Conservation (phyloP, 495 filamentous ascomycete species). For the Terfezia boudieri region DNA sequence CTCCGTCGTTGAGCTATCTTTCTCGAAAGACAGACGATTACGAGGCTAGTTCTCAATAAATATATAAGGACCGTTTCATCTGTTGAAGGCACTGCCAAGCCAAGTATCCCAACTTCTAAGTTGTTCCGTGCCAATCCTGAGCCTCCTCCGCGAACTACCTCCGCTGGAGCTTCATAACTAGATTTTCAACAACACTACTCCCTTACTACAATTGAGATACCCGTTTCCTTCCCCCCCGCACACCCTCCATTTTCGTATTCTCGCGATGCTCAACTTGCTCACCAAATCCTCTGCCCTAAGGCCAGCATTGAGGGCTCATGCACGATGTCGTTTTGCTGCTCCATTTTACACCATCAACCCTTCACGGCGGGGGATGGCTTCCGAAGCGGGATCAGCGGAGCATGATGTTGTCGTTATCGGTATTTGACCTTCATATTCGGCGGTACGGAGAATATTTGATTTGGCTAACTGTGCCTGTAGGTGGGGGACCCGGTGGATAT, state of each 20-base stretch:
- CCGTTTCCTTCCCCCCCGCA: background rate
- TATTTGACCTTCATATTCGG: conserved; percentile 2
- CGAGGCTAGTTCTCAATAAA: too few species aligned
- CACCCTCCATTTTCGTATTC: background rate
- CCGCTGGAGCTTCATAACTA: background rate
- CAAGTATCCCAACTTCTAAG: background rate
- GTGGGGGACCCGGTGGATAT: conserved; percentile 95
- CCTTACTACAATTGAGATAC: background rate
- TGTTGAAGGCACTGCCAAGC: background rate
- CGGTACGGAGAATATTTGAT: background rate
- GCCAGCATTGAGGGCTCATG: background rate
- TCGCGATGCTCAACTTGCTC: background rate
- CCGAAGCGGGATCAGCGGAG: conserved; percentile 8
- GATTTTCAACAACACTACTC: background rate
- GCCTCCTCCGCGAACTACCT: too few species aligned
- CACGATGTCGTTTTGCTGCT: background rate
- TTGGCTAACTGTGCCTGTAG: conserved; percentile 28
- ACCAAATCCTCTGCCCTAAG: background rate
- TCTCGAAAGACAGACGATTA: too few species aligned
- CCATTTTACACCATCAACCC: conserved; percentile 14
- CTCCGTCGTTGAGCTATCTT: too few species aligned
- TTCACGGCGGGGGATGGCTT: conserved; percentile 15
- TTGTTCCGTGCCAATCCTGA: background rate
- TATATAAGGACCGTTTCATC: too few species aligned
- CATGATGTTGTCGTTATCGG: conserved; percentile 20